Base-by-base conservation (phyloP, 352 stramenopile species). In the Phytophthora pisi region DNA sequence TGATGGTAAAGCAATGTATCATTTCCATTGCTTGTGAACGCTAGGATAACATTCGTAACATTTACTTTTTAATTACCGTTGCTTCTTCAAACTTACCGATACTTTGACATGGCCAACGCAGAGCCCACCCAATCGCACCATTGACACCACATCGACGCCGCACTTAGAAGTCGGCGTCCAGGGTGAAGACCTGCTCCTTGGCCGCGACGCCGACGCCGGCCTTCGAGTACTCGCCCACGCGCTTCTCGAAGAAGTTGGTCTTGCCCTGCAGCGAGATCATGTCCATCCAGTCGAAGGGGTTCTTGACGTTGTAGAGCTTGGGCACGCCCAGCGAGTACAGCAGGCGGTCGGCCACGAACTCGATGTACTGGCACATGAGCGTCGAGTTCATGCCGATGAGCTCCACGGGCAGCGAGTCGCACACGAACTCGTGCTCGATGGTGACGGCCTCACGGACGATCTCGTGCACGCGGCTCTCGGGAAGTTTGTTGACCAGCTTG, bases 221-320 rank as follows among this genome's bases (percentile, higher is more conserved):
- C 83, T 99, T 99, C 70, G 94, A 91, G 86, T 99, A 99, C 82
- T 99, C 98, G 69, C 97, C 97, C 23, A 99, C 97, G 56, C 97
- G 88, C 86, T 99, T 99, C 80, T 98, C 95, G 71, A 98, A 98
- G 65, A 98, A 98, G 82, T 98, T 99, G 26, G 26, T 30, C 26
- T 30, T 30, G 64, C 97, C 97, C 75, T 99, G 92, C 23, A 99
- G 84, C 38, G 90, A 98, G 72, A 99, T 99, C 85, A 99, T 98
- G 72, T 99, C 97, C 98, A 99, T 99, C 97, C 97, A 99, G 75
- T 99, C 97, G 75, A 99, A 99, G 16, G 97, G 97, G 79, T 99
- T 99, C 45, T 81, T 76, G 15, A 82, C 84, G 64, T 95, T 86
- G 87, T 98, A 99, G 73, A 98, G 79, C 81, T 98, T 98, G 42